These are phyloP conservation scores for Botrytis galanthina DNA, from an alignment of 2,329 filamentous ascomycete species.

Conservation along the genomic window DNA sequence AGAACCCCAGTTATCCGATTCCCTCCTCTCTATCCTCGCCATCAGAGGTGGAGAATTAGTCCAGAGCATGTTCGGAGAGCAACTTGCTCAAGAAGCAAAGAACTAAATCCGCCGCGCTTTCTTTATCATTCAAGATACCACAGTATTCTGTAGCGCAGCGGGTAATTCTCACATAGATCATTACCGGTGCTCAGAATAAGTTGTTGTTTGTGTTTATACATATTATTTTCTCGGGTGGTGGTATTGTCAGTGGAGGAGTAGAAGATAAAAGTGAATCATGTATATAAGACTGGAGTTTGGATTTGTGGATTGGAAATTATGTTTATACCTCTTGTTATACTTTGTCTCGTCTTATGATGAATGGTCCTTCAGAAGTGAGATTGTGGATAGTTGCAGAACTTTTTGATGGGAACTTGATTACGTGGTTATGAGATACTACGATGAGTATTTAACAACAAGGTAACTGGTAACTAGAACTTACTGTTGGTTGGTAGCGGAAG, in stretches of 20 bases:
- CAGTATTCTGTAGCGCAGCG: background rate
- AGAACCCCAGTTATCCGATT: constrained; percentile 67
- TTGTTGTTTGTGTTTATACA: background rate
- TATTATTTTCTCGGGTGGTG: background rate
- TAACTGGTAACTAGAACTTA: background rate
- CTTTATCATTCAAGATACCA: background rate
- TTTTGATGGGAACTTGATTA: background rate
- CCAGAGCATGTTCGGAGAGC: constrained; percentile 63
- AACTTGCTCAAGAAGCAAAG: constrained; percentile 14
- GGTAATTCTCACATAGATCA: background rate
- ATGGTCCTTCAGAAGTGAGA: background rate
- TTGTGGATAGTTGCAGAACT: background rate
- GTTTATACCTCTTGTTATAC: background rate
- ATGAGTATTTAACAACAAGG: background rate
- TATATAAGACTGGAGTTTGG: background rate
- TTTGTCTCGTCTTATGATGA: background rate
- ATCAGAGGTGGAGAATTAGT: constrained; percentile 77
- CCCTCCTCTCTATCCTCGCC: constrained; percentile 74
- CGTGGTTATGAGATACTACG: background rate
- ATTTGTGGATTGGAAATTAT: background rate
- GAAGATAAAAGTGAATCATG: background rate
- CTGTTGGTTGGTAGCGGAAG: background rate
- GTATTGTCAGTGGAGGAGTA: background rate
- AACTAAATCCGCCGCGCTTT: background rate
- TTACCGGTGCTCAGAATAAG: background rate